Conservation (phyloP, 306 rosid genomes). For the Vigna reflexopilosa region DNA sequence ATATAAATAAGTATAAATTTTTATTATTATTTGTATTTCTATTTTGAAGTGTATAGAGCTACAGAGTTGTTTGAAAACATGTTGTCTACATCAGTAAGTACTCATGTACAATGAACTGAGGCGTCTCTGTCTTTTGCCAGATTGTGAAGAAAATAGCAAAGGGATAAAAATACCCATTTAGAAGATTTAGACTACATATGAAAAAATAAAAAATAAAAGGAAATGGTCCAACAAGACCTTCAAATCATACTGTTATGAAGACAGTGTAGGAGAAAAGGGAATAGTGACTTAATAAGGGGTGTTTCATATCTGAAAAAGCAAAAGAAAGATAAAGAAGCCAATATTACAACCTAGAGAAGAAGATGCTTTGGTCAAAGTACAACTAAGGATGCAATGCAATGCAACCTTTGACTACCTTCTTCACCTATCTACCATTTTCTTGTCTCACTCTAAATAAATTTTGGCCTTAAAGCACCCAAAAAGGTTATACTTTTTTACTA, state of each 20-base stretch:
- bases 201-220: background rate
- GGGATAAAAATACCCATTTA: background rate
- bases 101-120: constrained; percentile 25
- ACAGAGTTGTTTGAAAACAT: background rate
- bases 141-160: constrained; percentile 49
- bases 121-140: constrained; percentile 45
- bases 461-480: background rate
- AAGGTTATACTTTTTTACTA: background rate
- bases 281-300: constrained; percentile 37
- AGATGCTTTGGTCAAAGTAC: constrained; percentile 62
- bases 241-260: constrained; percentile 35
- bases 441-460: background rate
- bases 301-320: constrained; percentile 61
- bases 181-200: background rate
- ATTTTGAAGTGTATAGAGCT: constrained; percentile 2
- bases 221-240: constrained; percentile 31
- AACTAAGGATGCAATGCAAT: constrained; percentile 56
- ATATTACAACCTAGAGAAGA: constrained; percentile 44
- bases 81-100: constrained; percentile 45
- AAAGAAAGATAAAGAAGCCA: constrained; percentile 52
- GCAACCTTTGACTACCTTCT: constrained; percentile 65
- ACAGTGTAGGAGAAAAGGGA: constrained; percentile 27
- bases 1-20: background rate
- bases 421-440: constrained; percentile 29
- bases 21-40: too few species aligned